A percentile compares a stretch with the other conserved stretches of the same genome.
Evolutionary conservation across 2,329 filamentous ascomycete species (phyloP).

Genomic region (Tricladium varicosporioides): DNA sequence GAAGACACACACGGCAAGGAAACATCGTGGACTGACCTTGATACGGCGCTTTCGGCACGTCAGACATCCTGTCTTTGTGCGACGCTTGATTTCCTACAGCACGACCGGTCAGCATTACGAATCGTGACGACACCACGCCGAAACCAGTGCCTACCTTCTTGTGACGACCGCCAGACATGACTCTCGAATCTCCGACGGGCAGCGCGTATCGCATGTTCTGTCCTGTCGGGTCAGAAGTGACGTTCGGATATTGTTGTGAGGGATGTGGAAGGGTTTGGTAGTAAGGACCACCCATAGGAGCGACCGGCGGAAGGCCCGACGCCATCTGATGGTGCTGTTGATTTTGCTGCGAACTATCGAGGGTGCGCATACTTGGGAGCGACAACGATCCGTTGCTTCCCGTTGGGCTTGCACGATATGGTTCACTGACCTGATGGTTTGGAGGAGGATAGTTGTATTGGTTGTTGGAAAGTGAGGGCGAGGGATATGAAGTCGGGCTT

Average conservation of each 20-base stretch:
- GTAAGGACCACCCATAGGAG: conserved; percentile 47
- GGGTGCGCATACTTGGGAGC: conserved; percentile 49
- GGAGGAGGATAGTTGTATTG: conserved; percentile 46
- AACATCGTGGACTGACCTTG: conserved; percentile 56
- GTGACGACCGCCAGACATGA: conserved; percentile 61
- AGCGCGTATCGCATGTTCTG: conserved; percentile 53
- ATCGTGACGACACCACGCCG: conserved; percentile 6
- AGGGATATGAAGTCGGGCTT: conserved; percentile 48
- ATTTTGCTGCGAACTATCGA: conserved; percentile 39
- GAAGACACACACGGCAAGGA: conserved; percentile 18
- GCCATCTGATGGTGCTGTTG: conserved; percentile 42
- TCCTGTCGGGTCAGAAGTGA: conserved; percentile 45
- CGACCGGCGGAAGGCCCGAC: conserved; percentile 51
- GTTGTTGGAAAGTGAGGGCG: conserved; percentile 43
- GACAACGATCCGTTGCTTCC: conserved; percentile 44
- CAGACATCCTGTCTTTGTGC: conserved; percentile 72
- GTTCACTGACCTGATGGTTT: conserved; percentile 36
- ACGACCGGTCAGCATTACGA: conserved; percentile 27
- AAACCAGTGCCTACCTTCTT: conserved; percentile 40
- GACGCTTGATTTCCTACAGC: conserved; percentile 66
- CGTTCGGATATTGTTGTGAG: conserved; percentile 45
- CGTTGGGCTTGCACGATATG: conserved; percentile 44
- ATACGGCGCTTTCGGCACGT: conserved; percentile 66
- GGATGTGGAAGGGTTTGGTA: conserved; percentile 43
- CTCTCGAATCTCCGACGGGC: conserved; percentile 49